A percentile compares a stretch with the other conserved stretches of the same genome.
phyloP scores from a whole-genome alignment of 1,284 basidiomycete species.

The Cystodermella granulosa region DNA sequence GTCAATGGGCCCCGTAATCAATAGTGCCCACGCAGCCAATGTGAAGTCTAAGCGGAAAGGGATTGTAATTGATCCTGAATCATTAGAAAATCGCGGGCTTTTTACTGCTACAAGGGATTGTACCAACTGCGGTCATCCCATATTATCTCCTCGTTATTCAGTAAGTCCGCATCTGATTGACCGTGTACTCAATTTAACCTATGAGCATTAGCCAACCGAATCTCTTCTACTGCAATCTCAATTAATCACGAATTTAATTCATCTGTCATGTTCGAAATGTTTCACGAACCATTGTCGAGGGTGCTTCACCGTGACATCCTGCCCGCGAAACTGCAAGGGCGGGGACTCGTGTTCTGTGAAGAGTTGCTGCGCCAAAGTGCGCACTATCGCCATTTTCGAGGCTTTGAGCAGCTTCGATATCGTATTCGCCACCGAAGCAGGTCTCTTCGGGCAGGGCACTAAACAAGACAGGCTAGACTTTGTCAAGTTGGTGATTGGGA shows the following conservation, averaged over 20 bases:
- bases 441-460: conserved; percentile 8
- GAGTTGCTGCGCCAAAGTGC: conserved; percentile 33
- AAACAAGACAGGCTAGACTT: conserved; percentile 17
- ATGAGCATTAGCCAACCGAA: too few species aligned
- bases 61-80: not conserved
- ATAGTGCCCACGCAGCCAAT: not conserved
- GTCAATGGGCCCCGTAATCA: conserved; percentile 12
- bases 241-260: conserved; percentile 26
- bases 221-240: too few species aligned
- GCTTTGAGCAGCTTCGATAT: conserved; percentile 36
- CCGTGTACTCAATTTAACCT: too few species aligned
- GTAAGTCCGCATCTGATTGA: too few species aligned
- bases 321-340: conserved; percentile 16
- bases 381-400: conserved; percentile 36
- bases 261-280: conserved; percentile 32
- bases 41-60: not conserved
- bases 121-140: conserved; percentile 19
- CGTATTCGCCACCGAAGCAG: conserved; percentile 22
- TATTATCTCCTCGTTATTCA: conserved; percentile 17
- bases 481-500: conserved; percentile 22
- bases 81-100: conserved; percentile 9
- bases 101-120: conserved; percentile 23
- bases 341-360: conserved; percentile 26
- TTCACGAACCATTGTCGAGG: conserved; percentile 33
- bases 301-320: conserved; percentile 22